Evolutionary conservation across 139 green algal species (phyloP), one percentile per base, ranked within the genome.

Genomic region (Tetratostichococcus sp.): DNA sequence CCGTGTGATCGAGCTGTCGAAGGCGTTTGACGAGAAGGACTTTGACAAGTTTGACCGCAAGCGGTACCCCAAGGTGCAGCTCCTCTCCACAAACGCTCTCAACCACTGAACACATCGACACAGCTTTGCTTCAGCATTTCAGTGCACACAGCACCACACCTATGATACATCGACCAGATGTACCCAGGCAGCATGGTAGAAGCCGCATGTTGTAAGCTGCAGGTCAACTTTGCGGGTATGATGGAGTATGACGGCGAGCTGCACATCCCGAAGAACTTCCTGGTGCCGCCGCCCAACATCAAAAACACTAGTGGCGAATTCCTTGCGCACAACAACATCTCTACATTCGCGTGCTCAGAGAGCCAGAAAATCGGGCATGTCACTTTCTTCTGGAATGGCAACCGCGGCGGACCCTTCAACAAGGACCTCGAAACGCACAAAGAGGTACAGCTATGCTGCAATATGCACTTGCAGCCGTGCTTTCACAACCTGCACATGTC

Each of bases 371-470:
- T 98, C 78, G 91, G 94, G 65, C 67, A 71, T n/a, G 77, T 96
- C 21, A 97, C 94, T 0, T 98, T 97, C 83, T 98, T 97, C 84
- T 97, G 94, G 94, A 97, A 97, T 68, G 94, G 94, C 75, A 98
- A 98, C 89, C 86, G 94, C 67, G 92, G 85, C 23, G 94, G 93
- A 17, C 94, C 93, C 82, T 91, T 97, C 73, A 84, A 97, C 76
- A 78, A 87, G 28, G 86, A 93, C 34, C 72, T 94, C 75, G 94
- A 98, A 86, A 94, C 85, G 8, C 97, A 95, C 79, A 71, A 95
- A 26, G 90, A 94, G 82, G 82, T 80, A 43, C 0, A 59, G n/a
- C 68, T 39, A 6, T 72, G 16, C 68, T n/a, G 28, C 33, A n/a
- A 32, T 35, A n/a, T n/a, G n/a, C n/a, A n/a, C 28, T 32, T 71